Percentiles rank a stretch among this genome's conserved stretches.
These are phyloP conservation scores for Yarrowia alimentaria DNA, from an alignment of 805 yeast genomes.

Conservation along the genomic window DNA sequence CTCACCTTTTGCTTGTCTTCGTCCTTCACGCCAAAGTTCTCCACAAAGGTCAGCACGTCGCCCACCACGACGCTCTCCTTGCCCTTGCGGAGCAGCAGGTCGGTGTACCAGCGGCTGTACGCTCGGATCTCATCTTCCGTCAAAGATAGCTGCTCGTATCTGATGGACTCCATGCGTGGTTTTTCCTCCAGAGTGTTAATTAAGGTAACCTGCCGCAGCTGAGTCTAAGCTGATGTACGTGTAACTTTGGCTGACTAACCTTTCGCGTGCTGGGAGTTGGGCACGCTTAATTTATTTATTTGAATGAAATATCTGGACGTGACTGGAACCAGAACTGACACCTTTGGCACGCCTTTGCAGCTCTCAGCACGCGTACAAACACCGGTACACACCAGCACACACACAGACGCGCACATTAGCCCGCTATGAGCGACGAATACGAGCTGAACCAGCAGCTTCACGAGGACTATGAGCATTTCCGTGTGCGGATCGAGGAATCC, in stretches of 20 bases:
- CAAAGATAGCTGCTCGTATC: constrained; percentile 26
- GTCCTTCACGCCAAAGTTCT: constrained; percentile 67
- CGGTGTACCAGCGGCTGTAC: constrained; percentile 91
- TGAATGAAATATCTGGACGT: no score
- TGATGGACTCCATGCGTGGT: constrained; percentile 28
- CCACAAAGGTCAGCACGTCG: constrained; percentile 76
- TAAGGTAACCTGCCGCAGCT: constrained; percentile 10
- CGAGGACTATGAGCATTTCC: neutral
- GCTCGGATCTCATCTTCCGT: constrained; percentile 75
- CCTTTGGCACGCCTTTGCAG: no score
- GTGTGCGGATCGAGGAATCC: neutral
- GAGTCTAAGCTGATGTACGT: constrained; percentile 1
- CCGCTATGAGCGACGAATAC: neutral
- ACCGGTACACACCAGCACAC: no score
- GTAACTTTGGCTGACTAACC: constrained; percentile 18
- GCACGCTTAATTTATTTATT: neutral
- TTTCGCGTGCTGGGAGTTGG: constrained; percentile 20
- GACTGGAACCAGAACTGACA: no score
- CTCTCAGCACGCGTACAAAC: no score
- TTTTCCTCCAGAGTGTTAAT: constrained; percentile 11
- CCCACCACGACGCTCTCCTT: constrained; percentile 63
- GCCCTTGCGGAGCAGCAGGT: constrained; percentile 65
- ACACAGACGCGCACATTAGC: no score
- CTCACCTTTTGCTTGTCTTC: constrained; percentile 50
- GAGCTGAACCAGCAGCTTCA: neutral